Evolutionary conservation across 2,329 filamentous ascomycete species (phyloP).

Genomic region (Trichothecium roseum): DNA sequence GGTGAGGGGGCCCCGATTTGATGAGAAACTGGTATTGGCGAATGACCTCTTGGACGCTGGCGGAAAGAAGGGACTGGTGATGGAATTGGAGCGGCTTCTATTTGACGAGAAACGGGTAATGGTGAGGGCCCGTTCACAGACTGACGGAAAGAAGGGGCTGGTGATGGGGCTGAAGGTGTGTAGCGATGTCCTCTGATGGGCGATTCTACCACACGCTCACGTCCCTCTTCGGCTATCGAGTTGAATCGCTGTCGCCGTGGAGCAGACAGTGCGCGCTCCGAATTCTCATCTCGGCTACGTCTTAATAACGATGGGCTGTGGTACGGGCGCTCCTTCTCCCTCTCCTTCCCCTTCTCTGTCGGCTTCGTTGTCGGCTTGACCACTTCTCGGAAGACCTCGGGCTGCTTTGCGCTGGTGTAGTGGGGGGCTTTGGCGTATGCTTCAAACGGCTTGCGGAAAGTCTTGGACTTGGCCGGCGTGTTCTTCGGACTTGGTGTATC

Average conservation of each 20-base stretch:
- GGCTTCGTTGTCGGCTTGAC: conserved; percentile 13
- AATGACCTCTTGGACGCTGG: conserved; percentile 21
- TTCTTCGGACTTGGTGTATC: conserved; percentile 44
- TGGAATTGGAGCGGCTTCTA: conserved; percentile 5
- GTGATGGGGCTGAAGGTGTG: conserved; percentile 25
- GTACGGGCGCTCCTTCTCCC: too few relatives aligned
- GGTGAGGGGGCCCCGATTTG: conserved; percentile 20
- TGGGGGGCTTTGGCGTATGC: conserved; percentile 57
- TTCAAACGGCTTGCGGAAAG: conserved; percentile 57
- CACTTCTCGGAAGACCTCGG: conserved; percentile 42
- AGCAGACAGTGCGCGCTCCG: too few relatives aligned
- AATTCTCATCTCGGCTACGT: too few relatives aligned
- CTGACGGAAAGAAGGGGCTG: conserved; percentile 15
- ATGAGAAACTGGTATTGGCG: conserved; percentile 18
- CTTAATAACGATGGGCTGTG: too few relatives aligned
- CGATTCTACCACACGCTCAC: too few relatives aligned
- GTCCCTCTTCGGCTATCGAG: too few relatives aligned
- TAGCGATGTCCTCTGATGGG: conserved; percentile 10
- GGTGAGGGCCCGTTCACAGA: conserved; percentile 26
- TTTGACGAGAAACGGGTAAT: conserved; percentile 21
- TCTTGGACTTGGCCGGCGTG: conserved; percentile 48
- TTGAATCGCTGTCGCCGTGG: conserved; percentile 5
- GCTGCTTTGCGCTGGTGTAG: conserved; percentile 53
- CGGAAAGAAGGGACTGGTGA: conserved; percentile 3
- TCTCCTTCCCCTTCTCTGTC: too few relatives aligned